Conservation (phyloP, 306 rosid genomes). For the Rosa rugosa region DNA sequence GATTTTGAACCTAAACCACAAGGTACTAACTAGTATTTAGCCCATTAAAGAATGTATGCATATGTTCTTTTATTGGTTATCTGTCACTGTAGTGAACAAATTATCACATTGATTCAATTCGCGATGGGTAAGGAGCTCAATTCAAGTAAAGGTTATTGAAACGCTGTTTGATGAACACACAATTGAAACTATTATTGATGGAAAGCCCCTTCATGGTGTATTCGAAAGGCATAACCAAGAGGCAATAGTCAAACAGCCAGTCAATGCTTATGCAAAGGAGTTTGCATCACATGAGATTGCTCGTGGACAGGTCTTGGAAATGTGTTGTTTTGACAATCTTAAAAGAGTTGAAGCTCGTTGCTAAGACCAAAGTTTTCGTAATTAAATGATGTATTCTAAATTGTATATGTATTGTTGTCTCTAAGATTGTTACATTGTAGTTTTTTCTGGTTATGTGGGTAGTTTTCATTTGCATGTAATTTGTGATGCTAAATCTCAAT, state of each 20-base stretch:
- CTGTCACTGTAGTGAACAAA: constrained; percentile 42
- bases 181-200: constrained; percentile 86
- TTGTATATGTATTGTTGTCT: no score
- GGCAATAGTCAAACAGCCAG: constrained; percentile 30
- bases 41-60: no score
- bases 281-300: constrained; percentile 29
- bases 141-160: constrained; percentile 78
- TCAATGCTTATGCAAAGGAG: constrained; percentile 34
- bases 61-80: not conserved
- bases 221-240: constrained; percentile 43
- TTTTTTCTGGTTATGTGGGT: no score
- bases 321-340: not conserved
- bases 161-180: constrained; percentile 55
- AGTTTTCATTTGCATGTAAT: no score
- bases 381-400: no score
- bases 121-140: constrained; percentile 54
- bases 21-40: no score
- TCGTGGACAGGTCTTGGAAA: not conserved
- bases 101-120: constrained; percentile 46
- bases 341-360: not conserved
- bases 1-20: no score
- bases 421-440: no score
- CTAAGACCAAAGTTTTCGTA: no score
- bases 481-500: no score
- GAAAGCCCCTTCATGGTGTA: constrained; percentile 85